These are phyloP conservation scores for Agapanthus africanus DNA, from an alignment of 106 monocot genomes.

Conservation along the genomic window DNA sequence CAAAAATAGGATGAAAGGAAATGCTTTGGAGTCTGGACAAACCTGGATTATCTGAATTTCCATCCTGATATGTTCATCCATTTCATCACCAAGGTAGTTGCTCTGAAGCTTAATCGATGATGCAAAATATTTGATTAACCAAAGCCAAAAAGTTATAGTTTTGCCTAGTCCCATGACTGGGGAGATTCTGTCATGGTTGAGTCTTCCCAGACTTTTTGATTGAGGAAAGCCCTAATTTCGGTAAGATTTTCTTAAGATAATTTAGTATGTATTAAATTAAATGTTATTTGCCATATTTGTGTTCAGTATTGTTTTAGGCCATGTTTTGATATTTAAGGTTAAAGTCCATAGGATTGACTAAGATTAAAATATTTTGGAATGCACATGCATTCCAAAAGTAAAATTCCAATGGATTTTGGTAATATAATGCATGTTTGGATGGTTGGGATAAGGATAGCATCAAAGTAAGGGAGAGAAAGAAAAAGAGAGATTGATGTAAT, in stretches of 20 bases:
- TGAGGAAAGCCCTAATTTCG: neutral
- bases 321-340: too few relatives aligned
- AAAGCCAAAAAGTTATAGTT: neutral
- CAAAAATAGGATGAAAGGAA: too few relatives aligned
- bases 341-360: too few relatives aligned
- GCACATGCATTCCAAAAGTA: too few relatives aligned
- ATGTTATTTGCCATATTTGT: neutral
- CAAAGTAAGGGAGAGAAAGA: too few relatives aligned
- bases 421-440: too few relatives aligned
- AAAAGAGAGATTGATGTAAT: too few relatives aligned
- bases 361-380: too few relatives aligned
- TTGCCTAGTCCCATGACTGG: neutral
- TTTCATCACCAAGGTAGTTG: neutral
- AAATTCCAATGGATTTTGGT: too few relatives aligned
- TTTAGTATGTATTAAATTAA: neutral
- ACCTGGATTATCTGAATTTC: neutral
- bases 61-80: neutral
- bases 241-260: neutral
- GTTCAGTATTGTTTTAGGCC: conserved; percentile 3
- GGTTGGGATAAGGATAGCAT: too few relatives aligned
- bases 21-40: too few relatives aligned
- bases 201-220: neutral
- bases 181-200: neutral
- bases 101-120: neutral
- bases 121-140: neutral